phyloP scores from a whole-genome alignment of 2,329 filamentous ascomycete species.

The Exophiala oligosperma region DNA sequence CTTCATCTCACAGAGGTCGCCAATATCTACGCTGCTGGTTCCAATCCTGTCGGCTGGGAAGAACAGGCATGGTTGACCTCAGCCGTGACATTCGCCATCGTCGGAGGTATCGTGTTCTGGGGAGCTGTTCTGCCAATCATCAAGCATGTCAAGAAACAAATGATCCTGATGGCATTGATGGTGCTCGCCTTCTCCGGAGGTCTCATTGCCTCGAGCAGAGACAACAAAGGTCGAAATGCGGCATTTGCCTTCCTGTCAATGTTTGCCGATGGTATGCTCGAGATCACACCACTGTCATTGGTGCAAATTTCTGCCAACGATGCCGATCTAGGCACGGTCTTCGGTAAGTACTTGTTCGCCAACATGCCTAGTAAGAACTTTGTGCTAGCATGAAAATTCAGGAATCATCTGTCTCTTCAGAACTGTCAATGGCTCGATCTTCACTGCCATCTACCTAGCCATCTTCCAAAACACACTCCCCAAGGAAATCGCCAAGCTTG shows the following conservation, averaged over 20 bases:
- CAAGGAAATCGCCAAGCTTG: neutral
- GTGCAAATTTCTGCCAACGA: slow-evolving; percentile 17
- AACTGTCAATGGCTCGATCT: neutral
- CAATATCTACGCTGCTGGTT: neutral
- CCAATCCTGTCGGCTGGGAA: slow-evolving; percentile 2
- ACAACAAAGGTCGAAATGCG: slow-evolving; percentile 2
- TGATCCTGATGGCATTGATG: slow-evolving; percentile 20
- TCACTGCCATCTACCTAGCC: neutral
- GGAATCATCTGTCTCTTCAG: slow-evolving; percentile 1
- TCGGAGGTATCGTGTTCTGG: slow-evolving; percentile 34
- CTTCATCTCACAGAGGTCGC: neutral
- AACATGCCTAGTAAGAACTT: too few relatives aligned
- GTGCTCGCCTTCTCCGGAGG: neutral
- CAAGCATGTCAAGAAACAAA: slow-evolving; percentile 28
- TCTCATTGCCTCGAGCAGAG: neutral
- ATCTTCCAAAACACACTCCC: neutral
- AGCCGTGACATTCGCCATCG: slow-evolving; percentile 34
- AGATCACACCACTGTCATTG: slow-evolving; percentile 8
- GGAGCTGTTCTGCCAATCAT: slow-evolving; percentile 32
- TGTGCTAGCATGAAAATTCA: too few relatives aligned
- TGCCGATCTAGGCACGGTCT: slow-evolving; percentile 13
- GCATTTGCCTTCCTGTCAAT: slow-evolving; percentile 13
- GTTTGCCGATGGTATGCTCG: slow-evolving; percentile 10
- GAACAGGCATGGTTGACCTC: slow-evolving; percentile 6
- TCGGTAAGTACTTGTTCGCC: neutral